phyloP scores from a whole-genome alignment of 73 alveolate genomes.

The Symbiodinium pilosum region DNA sequence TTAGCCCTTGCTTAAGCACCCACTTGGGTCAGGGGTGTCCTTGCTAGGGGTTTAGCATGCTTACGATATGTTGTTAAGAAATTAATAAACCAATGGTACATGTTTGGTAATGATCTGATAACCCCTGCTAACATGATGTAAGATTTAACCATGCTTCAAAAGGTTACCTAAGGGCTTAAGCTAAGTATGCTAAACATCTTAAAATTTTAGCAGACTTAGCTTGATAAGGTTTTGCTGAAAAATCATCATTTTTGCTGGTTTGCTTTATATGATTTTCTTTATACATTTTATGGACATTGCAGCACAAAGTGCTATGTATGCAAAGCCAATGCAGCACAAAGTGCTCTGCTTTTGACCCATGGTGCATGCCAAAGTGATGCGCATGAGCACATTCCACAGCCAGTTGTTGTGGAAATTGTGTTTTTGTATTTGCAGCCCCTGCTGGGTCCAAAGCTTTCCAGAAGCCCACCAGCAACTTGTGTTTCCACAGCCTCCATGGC shows the following conservation, averaged over 20 bases:
- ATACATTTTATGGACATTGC: background rate
- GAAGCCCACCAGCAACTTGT: background rate
- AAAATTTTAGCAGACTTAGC: background rate
- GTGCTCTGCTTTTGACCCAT: background rate
- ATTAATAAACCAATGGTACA: too few relatives aligned
- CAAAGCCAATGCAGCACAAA: background rate
- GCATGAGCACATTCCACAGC: background rate
- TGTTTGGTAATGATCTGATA: too few relatives aligned
- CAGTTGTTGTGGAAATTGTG: background rate
- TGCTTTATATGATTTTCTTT: background rate
- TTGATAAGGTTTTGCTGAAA: background rate
- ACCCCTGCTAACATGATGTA: background rate
- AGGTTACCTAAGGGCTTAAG: background rate
- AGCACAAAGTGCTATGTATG: background rate
- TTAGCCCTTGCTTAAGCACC: too few relatives aligned
- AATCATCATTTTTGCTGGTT: too few relatives aligned
- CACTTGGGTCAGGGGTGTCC: background rate
- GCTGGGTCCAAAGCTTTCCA: background rate
- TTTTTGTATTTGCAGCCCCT: background rate
- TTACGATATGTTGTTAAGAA: background rate
- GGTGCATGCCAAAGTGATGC: background rate
- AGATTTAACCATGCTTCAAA: background rate
- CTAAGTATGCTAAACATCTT: background rate
- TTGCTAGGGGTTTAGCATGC: background rate
- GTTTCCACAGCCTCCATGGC: background rate